Conservation (phyloP, 192 early-diverging fungal genomes). For the Entomortierella chlamydospora region DNA sequence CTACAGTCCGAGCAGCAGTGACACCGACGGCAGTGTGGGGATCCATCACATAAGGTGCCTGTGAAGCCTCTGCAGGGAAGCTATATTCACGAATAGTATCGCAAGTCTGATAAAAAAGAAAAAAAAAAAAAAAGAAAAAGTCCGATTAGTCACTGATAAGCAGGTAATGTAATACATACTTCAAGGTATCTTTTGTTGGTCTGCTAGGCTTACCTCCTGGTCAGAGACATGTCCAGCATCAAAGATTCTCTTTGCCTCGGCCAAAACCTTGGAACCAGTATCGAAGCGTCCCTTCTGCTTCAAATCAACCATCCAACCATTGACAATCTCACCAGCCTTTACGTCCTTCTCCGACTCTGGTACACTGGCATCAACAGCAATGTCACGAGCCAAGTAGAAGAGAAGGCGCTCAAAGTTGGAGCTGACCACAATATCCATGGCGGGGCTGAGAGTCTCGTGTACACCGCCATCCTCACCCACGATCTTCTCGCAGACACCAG, state of each 20-base stretch:
- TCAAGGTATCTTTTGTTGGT: background rate
- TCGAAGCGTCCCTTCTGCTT: conserved; percentile 77
- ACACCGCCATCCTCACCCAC: conserved; percentile 64
- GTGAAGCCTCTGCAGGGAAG: conserved; percentile 55
- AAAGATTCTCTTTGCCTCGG: conserved; percentile 77
- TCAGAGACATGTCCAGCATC: conserved; percentile 81
- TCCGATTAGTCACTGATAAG: background rate
- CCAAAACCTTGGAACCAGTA: conserved; percentile 70
- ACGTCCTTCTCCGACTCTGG: conserved; percentile 57
- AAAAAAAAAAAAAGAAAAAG: background rate
- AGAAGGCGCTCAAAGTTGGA: conserved; percentile 98
- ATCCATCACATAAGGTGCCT: conserved; percentile 84
- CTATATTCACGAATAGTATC: conserved; percentile 81
- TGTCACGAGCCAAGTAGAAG: conserved; percentile 87
- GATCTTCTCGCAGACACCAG: conserved; percentile 87
- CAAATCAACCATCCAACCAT: conserved; percentile 83
- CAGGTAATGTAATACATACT: background rate
- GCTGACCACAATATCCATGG: conserved; percentile 97
- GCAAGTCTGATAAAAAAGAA: conserved; percentile 66
- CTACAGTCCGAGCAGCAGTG: conserved; percentile 74
- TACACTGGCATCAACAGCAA: conserved; percentile 55
- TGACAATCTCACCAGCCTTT: conserved; percentile 69
- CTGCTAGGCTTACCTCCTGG: conserved; percentile 52
- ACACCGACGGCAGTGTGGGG: conserved; percentile 98
- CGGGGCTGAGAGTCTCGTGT: conserved; percentile 87